Evolutionary conservation across 306 rosid genomes (phyloP), one percentile per base, ranked within the genome.

Genomic region (Malus sieversii): DNA sequence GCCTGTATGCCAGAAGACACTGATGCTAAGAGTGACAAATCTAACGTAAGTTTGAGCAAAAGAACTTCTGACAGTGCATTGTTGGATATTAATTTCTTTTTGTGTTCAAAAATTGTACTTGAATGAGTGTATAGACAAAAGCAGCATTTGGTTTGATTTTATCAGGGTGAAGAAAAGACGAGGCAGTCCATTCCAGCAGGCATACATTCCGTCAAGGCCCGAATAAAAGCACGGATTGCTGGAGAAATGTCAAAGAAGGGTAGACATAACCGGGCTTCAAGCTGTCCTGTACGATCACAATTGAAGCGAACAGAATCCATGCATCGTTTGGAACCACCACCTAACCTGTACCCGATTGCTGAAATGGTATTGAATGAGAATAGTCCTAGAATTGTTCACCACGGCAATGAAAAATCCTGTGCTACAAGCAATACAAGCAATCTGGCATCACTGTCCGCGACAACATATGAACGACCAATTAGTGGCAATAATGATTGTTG

Each of bases 251-350:
- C 68, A 42, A 84, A 18, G 79, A 89, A 77, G 63, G 77, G 84
- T 14, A 59, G 55, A 22, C 91, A 87, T 59, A 84, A 84, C 40
- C 84, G 90, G 83, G 86, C 87, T 64, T 79, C 93, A 73, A 82
- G 90, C 75, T 83, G 76, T 76, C 96, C 88, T 42, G 51, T 57
- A 46, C 80, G 84, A 58, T 73, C 87, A 25, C 78, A 79, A 3
- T 33, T 82, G 77, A 67, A 10, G 3, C 77, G 75, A 4, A 53
- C 33, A 0, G 68, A 79, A 45, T 77, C 90, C 14, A 71, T 82
- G 71, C 90, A 82, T 58, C 81, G 16, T 79, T 22, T 71, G 9
- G 85, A 88, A 44, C 58, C 35, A 55, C 64, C 16, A 66, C 69
- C 78, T 67, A 40, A 79, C 81, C 59, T 75, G 46, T 84, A 81